Conservation (phyloP, 192 early-diverging fungal species). For the Coemansia sp. region DNA sequence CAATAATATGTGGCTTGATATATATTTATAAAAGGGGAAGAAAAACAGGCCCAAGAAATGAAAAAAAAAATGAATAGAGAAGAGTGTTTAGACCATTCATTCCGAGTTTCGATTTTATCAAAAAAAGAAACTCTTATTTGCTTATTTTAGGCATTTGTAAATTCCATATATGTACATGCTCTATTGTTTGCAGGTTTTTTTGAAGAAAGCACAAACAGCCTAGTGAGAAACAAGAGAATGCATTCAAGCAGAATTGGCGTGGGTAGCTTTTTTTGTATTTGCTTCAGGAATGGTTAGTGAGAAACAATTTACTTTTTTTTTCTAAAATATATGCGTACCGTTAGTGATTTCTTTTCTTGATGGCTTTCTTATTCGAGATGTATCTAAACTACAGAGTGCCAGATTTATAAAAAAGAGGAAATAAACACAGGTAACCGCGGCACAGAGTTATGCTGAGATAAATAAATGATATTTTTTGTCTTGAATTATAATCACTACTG, state of each 20-base stretch:
- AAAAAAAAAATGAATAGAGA: background rate
- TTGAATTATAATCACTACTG: background rate
- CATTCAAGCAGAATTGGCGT: conserved; percentile 1
- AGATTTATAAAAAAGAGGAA: background rate
- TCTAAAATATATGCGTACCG: background rate
- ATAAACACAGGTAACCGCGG: background rate
- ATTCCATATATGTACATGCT: conserved; percentile 9
- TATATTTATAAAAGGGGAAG: conserved; percentile 4
- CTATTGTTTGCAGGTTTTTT: conserved; percentile 4
- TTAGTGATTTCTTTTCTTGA: background rate
- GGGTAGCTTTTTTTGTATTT: background rate
- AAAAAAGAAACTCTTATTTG: background rate
- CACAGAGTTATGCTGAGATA: background rate
- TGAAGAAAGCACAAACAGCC: background rate
- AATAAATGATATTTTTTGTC: too few relatives aligned
- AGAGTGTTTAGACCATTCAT: conserved; percentile 5
- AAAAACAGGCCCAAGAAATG: background rate
- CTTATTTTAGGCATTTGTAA: conserved; percentile 1
- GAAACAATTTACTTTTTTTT: background rate
- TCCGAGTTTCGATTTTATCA: background rate
- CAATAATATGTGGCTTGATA: conserved; percentile 10
- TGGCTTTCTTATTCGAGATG: background rate
- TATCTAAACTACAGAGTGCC: background rate
- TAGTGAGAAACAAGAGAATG: conserved; percentile 1
- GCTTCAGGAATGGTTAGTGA: conserved; percentile 2